A percentile compares a stretch with the other conserved stretches of the same genome.
These are phyloP conservation scores for Marasmius fiardii DNA, from an alignment of 1,284 basidiomycete genomes.

Conservation along the genomic window DNA sequence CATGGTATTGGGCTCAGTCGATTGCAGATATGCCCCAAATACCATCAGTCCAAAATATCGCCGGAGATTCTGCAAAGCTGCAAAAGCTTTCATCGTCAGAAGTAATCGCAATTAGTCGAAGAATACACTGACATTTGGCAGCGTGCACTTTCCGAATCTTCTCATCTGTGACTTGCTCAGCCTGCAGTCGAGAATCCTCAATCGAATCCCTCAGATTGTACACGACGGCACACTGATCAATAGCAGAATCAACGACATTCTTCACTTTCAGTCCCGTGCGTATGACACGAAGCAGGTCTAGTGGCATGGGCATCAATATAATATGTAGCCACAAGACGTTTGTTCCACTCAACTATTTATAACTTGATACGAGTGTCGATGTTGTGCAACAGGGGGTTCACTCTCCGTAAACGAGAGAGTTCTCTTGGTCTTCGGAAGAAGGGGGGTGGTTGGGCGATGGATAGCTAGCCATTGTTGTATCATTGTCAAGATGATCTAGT, in stretches of 20 bases:
- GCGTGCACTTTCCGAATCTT: slow-evolving; percentile 62
- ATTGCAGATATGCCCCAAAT: slow-evolving; percentile 93
- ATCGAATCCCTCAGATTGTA: slow-evolving; percentile 89
- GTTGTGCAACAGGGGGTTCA: slow-evolving; percentile 26
- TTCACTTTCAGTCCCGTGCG: slow-evolving; percentile 89
- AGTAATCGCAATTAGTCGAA: neutral
- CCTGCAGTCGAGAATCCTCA: slow-evolving; percentile 72
- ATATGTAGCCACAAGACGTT: neutral
- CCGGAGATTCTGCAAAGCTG: slow-evolving; percentile 77
- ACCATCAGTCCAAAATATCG: slow-evolving; percentile 92
- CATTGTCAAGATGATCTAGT: slow-evolving; percentile 80
- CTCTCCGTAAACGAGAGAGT: slow-evolving; percentile 27
- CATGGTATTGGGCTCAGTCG: slow-evolving; percentile 80
- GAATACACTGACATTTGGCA: slow-evolving; percentile 55
- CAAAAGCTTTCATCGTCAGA: neutral
- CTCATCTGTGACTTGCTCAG: slow-evolving; percentile 77
- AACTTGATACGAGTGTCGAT: slow-evolving; percentile 70
- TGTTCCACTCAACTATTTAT: slow-evolving; percentile 64
- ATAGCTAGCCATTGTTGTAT: slow-evolving; percentile 83
- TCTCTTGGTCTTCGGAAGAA: neutral
- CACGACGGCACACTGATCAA: slow-evolving; percentile 85
- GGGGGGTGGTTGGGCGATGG: slow-evolving; percentile 32
- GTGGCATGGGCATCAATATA: slow-evolving; percentile 4
- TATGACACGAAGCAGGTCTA: slow-evolving; percentile 90
- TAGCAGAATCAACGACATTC: slow-evolving; percentile 84